A percentile compares a stretch with the other conserved stretches of the same genome.
phyloP scores from a whole-genome alignment of 495 filamentous ascomycete species.

The Talaromyces proteolyticus region DNA sequence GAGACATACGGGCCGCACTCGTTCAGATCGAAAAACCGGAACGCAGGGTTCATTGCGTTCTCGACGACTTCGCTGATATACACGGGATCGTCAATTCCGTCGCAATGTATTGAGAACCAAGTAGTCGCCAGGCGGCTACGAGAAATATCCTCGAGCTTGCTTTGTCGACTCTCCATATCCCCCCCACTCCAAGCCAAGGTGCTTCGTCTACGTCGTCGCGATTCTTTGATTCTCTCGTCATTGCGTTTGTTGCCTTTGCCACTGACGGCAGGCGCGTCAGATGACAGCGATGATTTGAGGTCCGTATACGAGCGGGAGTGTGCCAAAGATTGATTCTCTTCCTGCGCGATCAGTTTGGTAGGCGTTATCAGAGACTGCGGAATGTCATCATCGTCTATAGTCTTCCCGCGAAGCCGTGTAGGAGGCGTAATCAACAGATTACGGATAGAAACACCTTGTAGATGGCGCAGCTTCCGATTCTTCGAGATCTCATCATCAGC shows the following conservation, averaged over 20 bases:
- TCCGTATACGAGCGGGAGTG: conserved; percentile 72
- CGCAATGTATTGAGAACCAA: conserved; percentile 82
- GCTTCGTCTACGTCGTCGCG: conserved; percentile 55
- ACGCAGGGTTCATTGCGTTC: conserved; percentile 83
- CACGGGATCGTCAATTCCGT: conserved; percentile 59
- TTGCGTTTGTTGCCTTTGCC: conserved; percentile 10
- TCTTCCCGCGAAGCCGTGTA: conserved; percentile 56
- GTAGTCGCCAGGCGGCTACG: conserved; percentile 72
- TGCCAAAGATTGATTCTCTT: conserved; percentile 49
- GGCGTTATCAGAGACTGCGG: conserved; percentile 61
- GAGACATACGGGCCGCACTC: conserved; percentile 59
- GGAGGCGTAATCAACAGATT: conserved; percentile 63
- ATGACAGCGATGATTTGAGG: conserved; percentile 34
- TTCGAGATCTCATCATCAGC: conserved; percentile 24
- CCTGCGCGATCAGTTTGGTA: conserved; percentile 59
- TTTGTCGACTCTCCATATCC: conserved; percentile 64
- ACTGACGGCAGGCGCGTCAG: conserved; percentile 13
- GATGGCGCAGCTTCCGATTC: conserved; percentile 85
- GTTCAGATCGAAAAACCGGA: conserved; percentile 78
- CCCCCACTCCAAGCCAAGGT: conserved; percentile 61
- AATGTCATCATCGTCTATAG: conserved; percentile 81
- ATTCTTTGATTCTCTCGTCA: conserved; percentile 13
- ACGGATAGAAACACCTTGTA: conserved; percentile 80
- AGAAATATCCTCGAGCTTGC: conserved; percentile 67
- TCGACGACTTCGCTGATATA: conserved; percentile 85